Conservation (phyloP, 345 rosid genomes). For the Eucalyptus fibrosa region DNA sequence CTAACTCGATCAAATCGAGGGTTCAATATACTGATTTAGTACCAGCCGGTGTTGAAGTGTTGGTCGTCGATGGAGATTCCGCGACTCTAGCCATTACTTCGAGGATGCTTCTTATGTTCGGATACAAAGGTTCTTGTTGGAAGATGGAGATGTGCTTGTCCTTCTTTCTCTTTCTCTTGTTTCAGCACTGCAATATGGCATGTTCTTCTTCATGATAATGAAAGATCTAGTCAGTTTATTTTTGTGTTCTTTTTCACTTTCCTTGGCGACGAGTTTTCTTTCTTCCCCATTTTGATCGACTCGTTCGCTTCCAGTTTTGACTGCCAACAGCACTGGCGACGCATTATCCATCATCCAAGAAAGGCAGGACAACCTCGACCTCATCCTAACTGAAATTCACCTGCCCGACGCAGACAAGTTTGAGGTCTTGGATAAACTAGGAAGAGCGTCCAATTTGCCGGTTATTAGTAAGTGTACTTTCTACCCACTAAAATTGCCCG, state of each 20-base stretch:
- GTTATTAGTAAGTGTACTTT: conserved; percentile 22
- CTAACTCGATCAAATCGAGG: not conserved
- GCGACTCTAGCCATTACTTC: conserved; percentile 18
- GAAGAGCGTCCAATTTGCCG: conserved; percentile 11
- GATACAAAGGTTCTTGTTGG: conserved; percentile 24
- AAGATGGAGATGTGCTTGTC: not conserved
- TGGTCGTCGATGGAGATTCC: conserved; percentile 14
- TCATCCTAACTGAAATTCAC: conserved; percentile 28
- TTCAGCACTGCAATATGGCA: not conserved
- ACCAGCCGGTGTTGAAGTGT: not conserved
- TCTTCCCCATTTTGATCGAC: not conserved
- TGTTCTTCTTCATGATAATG: not conserved
- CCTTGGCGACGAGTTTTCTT: not conserved
- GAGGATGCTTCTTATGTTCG: conserved; percentile 16
- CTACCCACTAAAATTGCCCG: not conserved
- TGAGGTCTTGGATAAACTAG: conserved; percentile 29
- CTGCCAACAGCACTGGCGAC: conserved; percentile 21
- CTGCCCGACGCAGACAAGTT: conserved; percentile 38
- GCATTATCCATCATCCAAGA: conserved; percentile 17
- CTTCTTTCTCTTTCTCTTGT: not conserved
- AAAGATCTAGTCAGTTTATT: not conserved
- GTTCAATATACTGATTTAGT: not conserved
- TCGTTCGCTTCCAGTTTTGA: conserved; percentile 10
- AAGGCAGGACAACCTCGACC: conserved; percentile 12
- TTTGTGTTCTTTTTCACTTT: not conserved